Conservation (phyloP, 2,329 filamentous ascomycete species). For the Colletotrichum lupini region DNA sequence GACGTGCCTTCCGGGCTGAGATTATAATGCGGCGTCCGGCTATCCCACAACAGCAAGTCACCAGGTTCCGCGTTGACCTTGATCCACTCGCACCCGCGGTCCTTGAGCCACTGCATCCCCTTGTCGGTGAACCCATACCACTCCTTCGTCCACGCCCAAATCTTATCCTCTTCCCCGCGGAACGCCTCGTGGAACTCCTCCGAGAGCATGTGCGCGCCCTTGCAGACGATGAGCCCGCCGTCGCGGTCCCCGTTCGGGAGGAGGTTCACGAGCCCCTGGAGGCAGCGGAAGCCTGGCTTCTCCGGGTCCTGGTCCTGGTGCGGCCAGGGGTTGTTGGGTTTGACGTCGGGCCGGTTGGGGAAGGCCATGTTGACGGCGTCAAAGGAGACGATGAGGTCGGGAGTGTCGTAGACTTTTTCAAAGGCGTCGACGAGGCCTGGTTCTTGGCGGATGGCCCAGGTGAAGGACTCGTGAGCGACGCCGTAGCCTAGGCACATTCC, state of each 20-base stretch:
- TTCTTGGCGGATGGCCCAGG: conserved; percentile 18
- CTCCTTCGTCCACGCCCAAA: conserved; percentile 42
- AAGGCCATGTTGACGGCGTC: conserved; percentile 26
- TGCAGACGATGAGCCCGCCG: conserved; percentile 21
- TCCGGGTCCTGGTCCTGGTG: conserved; percentile 22
- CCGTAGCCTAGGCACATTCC: conserved; percentile 26
- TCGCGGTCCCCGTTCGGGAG: conserved; percentile 12
- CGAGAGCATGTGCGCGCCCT: conserved; percentile 24
- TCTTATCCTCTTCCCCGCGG: conserved; percentile 11
- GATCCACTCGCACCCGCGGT: conserved; percentile 31
- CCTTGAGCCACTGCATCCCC: conserved; percentile 36
- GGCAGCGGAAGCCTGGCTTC: conserved; percentile 18
- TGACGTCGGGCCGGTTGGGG: conserved; percentile 16
- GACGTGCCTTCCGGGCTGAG: conserved; percentile 29
- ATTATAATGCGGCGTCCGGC: conserved; percentile 34
- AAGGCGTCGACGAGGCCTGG: conserved; percentile 16
- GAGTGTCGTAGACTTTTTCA: conserved; percentile 21
- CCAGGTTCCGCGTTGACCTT: conserved; percentile 48
- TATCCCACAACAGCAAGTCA: conserved; percentile 49
- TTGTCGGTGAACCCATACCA: conserved; percentile 33
- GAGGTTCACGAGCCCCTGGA: conserved; percentile 11
- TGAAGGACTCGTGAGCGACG: conserved; percentile 19
- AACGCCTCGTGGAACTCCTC: conserved; percentile 36
- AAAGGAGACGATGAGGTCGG: conserved; percentile 18
- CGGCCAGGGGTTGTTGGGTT: conserved; percentile 19